Conservation (phyloP, 2,329 filamentous ascomycete species). For the Ustilaginoidea virens region DNA sequence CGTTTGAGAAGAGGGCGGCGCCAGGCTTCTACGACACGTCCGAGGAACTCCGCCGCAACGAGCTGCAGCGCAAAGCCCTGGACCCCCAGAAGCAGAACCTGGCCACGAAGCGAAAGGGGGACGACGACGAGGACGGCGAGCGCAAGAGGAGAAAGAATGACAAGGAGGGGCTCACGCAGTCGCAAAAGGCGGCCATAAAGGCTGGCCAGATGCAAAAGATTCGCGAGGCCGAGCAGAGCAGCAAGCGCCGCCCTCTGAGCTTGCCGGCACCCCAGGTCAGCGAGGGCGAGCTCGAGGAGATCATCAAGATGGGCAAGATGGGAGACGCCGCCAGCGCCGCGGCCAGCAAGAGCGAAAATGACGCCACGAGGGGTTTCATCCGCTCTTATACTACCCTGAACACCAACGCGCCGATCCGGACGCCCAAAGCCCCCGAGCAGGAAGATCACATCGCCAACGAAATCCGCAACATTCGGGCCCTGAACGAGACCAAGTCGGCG, state of each 20-base stretch:
- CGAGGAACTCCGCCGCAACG: constrained; percentile 69
- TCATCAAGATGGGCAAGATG: constrained; percentile 95
- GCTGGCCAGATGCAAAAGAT: constrained; percentile 91
- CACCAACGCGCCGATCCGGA: constrained; percentile 74
- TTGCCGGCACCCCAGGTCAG: constrained; percentile 83
- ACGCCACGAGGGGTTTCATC: constrained; percentile 70
- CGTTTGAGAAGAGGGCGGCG: constrained; percentile 84
- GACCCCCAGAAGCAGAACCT: constrained; percentile 88
- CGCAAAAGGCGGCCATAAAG: constrained; percentile 76
- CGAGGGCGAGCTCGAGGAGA: constrained; percentile 87
- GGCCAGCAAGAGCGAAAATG: constrained; percentile 66
- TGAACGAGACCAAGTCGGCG: constrained; percentile 89
- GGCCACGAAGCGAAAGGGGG: constrained; percentile 83
- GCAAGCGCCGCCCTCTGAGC: constrained; percentile 71
- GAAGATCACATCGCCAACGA: constrained; percentile 96
- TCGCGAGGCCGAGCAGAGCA: constrained; percentile 90
- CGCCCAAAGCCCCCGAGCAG: constrained; percentile 77
- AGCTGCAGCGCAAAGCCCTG: constrained; percentile 68
- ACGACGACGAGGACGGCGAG: constrained; percentile 67
- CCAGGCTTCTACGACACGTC: constrained; percentile 85
- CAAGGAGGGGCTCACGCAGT: constrained; percentile 62
- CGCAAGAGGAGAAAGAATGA: constrained; percentile 85
- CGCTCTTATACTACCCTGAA: constrained; percentile 76
- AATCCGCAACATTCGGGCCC: constrained; percentile 78
- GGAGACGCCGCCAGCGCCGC: constrained; percentile 70